Percentiles rank a stretch among this genome's conserved stretches.
These are phyloP conservation scores for Eragrostis curvula DNA, from an alignment of 176 grass and related monocot genomes.

Conservation along the genomic window DNA sequence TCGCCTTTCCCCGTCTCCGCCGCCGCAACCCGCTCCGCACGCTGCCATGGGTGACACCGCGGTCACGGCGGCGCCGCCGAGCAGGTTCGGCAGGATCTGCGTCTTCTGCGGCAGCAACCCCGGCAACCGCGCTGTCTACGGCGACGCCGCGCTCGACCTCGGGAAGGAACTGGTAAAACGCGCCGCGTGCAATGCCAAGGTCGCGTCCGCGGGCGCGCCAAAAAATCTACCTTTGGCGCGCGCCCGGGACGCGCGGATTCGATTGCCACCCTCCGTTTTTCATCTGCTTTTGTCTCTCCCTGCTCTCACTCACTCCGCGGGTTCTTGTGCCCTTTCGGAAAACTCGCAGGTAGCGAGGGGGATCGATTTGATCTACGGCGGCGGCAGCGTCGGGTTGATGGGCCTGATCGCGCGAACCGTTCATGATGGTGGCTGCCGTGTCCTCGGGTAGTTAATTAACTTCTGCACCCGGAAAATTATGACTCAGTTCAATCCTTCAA, in stretches of 20 bases:
- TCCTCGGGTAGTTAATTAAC: constrained; percentile 64
- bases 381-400: constrained; percentile 95
- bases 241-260: background rate
- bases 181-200: background rate
- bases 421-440: constrained; percentile 78
- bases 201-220: background rate
- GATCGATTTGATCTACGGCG: constrained; percentile 94
- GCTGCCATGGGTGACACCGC: constrained; percentile 41
- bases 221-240: constrained; percentile 17
- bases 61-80: constrained; percentile 1
- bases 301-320: constrained; percentile 22
- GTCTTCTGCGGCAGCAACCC: constrained; percentile 99
- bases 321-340: background rate
- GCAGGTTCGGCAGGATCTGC: constrained; percentile 85
- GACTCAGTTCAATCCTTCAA: background rate
- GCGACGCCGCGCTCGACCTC: constrained; percentile 87
- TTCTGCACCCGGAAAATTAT: background rate
- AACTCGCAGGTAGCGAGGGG: constrained; percentile 64
- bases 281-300: background rate
- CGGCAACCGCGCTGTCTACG: constrained; percentile 74
- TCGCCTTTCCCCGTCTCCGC: background rate
- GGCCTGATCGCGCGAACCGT: constrained; percentile 91
- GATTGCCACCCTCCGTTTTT: background rate
- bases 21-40: background rate
- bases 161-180: constrained; percentile 83